phyloP scores from a whole-genome alignment of 2,329 filamentous ascomycete species.

The Monosporascus cannonballus region DNA sequence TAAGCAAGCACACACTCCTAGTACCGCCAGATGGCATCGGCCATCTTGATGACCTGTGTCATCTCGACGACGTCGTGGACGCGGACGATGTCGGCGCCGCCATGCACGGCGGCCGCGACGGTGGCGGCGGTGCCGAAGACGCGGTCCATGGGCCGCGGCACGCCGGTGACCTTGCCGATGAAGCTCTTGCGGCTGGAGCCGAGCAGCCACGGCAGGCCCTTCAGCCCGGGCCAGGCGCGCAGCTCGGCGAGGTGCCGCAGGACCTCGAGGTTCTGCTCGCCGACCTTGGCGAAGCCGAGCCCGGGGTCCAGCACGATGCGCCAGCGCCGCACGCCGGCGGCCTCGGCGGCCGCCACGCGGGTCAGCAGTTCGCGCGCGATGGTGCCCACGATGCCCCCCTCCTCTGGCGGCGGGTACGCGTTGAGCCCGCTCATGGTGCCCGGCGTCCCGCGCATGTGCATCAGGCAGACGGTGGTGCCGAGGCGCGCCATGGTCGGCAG shows the following conservation, averaged over 20 bases:
- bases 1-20: slow-evolving; percentile 8
- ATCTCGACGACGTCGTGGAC: slow-evolving; percentile 91
- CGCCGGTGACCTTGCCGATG: slow-evolving; percentile 75
- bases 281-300: slow-evolving; percentile 86
- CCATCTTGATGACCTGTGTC: slow-evolving; percentile 76
- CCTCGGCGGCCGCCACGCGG: slow-evolving; percentile 68
- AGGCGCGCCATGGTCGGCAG: slow-evolving; percentile 70
- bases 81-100: slow-evolving; percentile 84
- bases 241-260: slow-evolving; percentile 62
- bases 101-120: slow-evolving; percentile 76
- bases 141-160: slow-evolving; percentile 62
- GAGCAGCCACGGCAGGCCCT: slow-evolving; percentile 78
- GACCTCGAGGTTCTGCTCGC: slow-evolving; percentile 74
- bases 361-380: slow-evolving; percentile 62
- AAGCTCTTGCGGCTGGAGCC: slow-evolving; percentile 88
- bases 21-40: slow-evolving; percentile 82
- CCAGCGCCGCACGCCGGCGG: slow-evolving; percentile 82
- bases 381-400: slow-evolving; percentile 55
- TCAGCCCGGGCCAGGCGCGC: slow-evolving; percentile 56
- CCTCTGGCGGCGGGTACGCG: slow-evolving; percentile 49
- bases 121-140: slow-evolving; percentile 84
- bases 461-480: slow-evolving; percentile 73
- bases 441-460: slow-evolving; percentile 91
- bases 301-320: slow-evolving; percentile 92
- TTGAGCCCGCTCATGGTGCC: slow-evolving; percentile 69